Base-by-base conservation (phyloP, 805 yeast species). In the Zygosaccharomyces pseudorouxii region DNA sequence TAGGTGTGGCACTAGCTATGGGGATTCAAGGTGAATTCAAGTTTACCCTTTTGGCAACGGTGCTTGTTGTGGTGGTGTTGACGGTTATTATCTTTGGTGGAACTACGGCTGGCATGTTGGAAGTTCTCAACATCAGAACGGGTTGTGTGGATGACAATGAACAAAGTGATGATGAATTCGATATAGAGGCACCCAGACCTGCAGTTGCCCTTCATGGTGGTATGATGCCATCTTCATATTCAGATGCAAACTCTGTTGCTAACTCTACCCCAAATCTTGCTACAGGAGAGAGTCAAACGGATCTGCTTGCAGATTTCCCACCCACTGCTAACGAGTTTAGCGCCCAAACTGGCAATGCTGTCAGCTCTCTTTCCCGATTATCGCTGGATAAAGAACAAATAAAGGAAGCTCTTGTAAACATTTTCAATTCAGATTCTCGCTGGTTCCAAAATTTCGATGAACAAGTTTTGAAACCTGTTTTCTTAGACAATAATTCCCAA, bases 31-130 rank as follows among this genome's bases (percentile, higher is more conserved):
- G 98, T 52, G 97, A 92, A 62, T 82, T 87, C 48, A 92, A 90
- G 55, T 82, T 84, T 63, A 82, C 96, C 0, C 72, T 93, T 46
- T 71, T 92, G 46, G 99, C 99, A 2, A 95, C 99, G 0, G 97
- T 95, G 0, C 72, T 95, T 38, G 98, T 95, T 11, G 98, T 92
- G 20, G 99, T 93, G 9, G 99, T 93, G 27, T 72, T 93, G 41
- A 93, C 99, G 0, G 99, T 93, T 25, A 90, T 93, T 47, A 77
- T 93, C 25, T 93, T 93, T 67, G 99, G 99, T 50, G 99, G 99
- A 33, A 93, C 99, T 0, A 93, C 98, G 0, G 97, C 99, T 1
- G 87, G 96, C 39, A 93, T 93, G 99, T 77, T 93, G 51, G 99
- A 93, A 65, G 87, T 92, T 56, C 74, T 93, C 56, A 93, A 95